These are phyloP conservation scores for Chalara sp. DNA, from an alignment of 2,329 filamentous ascomycete species.

Conservation along the genomic window DNA sequence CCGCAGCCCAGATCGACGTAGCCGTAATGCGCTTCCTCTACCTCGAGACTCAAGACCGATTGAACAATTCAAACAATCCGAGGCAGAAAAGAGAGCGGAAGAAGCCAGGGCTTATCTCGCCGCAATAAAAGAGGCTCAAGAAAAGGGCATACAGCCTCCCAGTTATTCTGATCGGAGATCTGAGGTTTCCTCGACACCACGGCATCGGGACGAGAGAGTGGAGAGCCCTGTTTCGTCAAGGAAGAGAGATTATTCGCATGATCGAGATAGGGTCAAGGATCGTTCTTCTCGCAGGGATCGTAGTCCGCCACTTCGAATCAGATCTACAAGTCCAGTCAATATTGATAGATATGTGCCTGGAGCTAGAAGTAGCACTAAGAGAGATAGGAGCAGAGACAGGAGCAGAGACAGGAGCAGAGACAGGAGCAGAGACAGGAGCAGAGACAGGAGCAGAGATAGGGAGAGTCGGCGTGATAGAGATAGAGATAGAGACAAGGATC, in stretches of 20 bases:
- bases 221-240: constrained; percentile 19
- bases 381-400: constrained; percentile 12
- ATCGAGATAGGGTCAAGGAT: constrained; percentile 25
- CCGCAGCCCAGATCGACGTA: constrained; percentile 14
- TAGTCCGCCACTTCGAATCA: constrained; percentile 15
- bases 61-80: constrained; percentile 46
- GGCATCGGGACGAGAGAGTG: constrained; percentile 12
- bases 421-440: constrained; percentile 17
- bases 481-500: constrained; percentile 5
- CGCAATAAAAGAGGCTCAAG: constrained; percentile 52
- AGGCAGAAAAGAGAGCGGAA: constrained; percentile 54
- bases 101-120: constrained; percentile 60
- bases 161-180: constrained; percentile 26
- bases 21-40: not conserved
- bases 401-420: constrained; percentile 18
- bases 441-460: constrained; percentile 8
- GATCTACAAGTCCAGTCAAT: constrained; percentile 25
- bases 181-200: constrained; percentile 11
- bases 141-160: constrained; percentile 50
- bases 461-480: constrained; percentile 9
- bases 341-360: constrained; percentile 29
- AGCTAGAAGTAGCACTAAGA: constrained; percentile 10
- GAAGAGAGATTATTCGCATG: constrained; percentile 25
- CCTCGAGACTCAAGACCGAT: not conserved
- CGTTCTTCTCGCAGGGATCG: constrained; percentile 22